phyloP scores from a whole-genome alignment of 495 filamentous ascomycete species.

The Rhypophila decipiens region DNA sequence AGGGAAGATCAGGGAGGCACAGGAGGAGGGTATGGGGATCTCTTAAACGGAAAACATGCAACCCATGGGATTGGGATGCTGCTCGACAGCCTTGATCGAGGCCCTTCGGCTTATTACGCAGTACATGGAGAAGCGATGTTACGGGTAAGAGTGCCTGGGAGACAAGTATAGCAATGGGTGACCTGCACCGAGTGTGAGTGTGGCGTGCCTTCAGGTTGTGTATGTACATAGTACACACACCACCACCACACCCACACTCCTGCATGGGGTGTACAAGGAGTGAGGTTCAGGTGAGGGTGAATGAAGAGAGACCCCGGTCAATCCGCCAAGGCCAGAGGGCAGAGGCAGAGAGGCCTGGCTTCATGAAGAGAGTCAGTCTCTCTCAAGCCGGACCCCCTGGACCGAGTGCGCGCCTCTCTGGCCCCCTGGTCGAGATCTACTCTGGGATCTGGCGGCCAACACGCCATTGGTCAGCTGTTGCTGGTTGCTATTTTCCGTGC shows the following conservation, averaged over 20 bases:
- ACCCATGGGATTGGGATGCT: neutral
- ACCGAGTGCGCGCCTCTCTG: neutral
- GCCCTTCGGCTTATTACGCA: neutral
- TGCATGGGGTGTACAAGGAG: neutral
- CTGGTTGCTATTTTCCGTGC: conserved; percentile 3
- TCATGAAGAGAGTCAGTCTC: neutral
- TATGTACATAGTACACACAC: neutral
- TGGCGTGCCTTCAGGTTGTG: neutral
- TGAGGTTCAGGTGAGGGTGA: neutral
- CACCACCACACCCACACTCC: neutral
- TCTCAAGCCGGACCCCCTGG: neutral
- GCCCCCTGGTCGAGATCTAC: conserved; percentile 1
- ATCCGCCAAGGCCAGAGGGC: neutral
- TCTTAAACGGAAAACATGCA: neutral
- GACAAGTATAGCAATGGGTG: neutral
- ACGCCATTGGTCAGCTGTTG: neutral
- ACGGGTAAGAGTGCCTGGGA: neutral
- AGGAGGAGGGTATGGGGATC: neutral
- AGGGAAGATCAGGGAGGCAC: neutral
- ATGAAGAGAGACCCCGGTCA: neutral
- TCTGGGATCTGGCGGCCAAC: neutral
- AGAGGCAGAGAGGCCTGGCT: neutral
- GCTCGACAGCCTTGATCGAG: neutral
- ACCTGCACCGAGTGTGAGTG: neutral
- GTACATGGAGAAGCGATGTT: neutral